Percentiles rank a stretch among this genome's conserved stretches.
phyloP scores from a whole-genome alignment of 2,329 filamentous ascomycete genomes.

The Ophiostoma sp. region DNA sequence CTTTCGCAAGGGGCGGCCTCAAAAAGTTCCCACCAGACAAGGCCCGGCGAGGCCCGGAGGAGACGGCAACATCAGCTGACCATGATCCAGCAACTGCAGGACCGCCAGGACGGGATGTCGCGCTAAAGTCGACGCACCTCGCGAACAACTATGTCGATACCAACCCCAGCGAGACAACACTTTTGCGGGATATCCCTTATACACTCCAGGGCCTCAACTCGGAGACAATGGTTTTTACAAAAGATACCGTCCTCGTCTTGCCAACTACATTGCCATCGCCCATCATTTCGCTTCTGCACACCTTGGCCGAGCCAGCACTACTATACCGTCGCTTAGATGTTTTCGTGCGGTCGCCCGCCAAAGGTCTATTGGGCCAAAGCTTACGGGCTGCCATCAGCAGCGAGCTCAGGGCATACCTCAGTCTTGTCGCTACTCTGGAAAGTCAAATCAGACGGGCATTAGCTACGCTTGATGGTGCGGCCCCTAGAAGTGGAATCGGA shows the following conservation, averaged over 20 bases:
- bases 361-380: constrained; percentile 86
- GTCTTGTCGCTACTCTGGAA: constrained; percentile 85
- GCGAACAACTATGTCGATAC: constrained; percentile 53
- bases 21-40: constrained; percentile 41
- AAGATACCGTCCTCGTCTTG: constrained; percentile 64
- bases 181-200: constrained; percentile 79
- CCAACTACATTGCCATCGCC: constrained; percentile 76
- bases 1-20: constrained; percentile 50
- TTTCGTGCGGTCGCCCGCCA: constrained; percentile 76
- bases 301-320: constrained; percentile 87
- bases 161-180: constrained; percentile 58
- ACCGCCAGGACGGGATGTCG: constrained; percentile 38
- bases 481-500: constrained; percentile 64
- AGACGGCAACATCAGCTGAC: constrained; percentile 27
- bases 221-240: constrained; percentile 70
- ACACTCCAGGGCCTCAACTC: constrained; percentile 90
- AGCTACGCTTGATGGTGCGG: constrained; percentile 62
- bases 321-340: constrained; percentile 74
- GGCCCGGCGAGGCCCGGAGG: constrained; percentile 36
- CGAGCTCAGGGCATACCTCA: constrained; percentile 84
- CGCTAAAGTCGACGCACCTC: constrained; percentile 52
- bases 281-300: constrained; percentile 79
- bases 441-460: constrained; percentile 83
- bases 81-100: constrained; percentile 29
- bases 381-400: constrained; percentile 77